Conservation (phyloP, 2,329 filamentous ascomycete species). For the Exophiala phaeomuriformis region DNA sequence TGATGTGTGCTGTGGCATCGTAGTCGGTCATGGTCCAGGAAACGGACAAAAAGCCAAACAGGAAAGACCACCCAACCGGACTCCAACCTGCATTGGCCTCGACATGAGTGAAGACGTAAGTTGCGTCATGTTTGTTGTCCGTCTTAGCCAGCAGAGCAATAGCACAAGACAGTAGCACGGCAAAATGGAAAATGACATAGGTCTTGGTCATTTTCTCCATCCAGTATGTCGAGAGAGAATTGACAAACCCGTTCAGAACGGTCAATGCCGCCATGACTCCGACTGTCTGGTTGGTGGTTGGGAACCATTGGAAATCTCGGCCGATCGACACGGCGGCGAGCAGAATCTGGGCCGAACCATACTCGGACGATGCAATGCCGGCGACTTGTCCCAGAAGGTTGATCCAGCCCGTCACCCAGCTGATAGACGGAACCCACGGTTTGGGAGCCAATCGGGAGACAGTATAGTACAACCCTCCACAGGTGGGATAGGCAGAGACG, state of each 20-base stretch:
- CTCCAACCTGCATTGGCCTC: slow-evolving; percentile 48
- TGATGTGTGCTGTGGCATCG: slow-evolving; percentile 43
- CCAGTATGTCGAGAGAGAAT: slow-evolving; percentile 50
- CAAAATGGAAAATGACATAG: slow-evolving; percentile 53
- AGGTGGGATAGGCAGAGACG: slow-evolving; percentile 53
- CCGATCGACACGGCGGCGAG: slow-evolving; percentile 50
- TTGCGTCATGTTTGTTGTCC: slow-evolving; percentile 45
- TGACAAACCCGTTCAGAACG: slow-evolving; percentile 47
- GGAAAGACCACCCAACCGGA: slow-evolving; percentile 49
- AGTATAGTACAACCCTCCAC: slow-evolving; percentile 50
- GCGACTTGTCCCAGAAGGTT: slow-evolving; percentile 45
- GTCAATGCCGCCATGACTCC: slow-evolving; percentile 52
- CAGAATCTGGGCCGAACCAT: slow-evolving; percentile 51
- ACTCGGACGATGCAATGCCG: slow-evolving; percentile 51
- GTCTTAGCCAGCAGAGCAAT: slow-evolving; percentile 47
- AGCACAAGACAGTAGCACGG: slow-evolving; percentile 45
- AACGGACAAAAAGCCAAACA: slow-evolving; percentile 56
- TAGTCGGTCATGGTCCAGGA: slow-evolving; percentile 56
- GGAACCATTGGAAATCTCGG: slow-evolving; percentile 42
- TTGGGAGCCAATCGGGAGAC: slow-evolving; percentile 50
- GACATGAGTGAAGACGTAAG: slow-evolving; percentile 51
- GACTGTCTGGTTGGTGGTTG: slow-evolving; percentile 43
- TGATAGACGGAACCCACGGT: slow-evolving; percentile 39
- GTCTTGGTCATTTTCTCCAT: slow-evolving; percentile 52
- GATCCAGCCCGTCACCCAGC: slow-evolving; percentile 45